Conservation (phyloP, 352 stramenopile genomes). For the Globisporangium viniferum region DNA sequence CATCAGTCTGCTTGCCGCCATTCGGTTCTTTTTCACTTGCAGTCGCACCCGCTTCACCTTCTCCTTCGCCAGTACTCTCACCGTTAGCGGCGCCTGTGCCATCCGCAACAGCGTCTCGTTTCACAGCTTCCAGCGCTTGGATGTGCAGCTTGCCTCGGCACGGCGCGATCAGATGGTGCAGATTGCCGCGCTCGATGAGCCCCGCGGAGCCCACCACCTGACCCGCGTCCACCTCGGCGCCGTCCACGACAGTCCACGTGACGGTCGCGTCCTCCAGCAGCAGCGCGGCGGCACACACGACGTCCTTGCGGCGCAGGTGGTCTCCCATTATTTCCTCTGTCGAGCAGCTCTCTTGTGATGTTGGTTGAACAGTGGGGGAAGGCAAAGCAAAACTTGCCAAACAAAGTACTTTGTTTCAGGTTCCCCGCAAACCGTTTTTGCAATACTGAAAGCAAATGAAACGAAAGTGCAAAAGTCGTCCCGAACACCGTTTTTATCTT, state of each 20-base stretch:
- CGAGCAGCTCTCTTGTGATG: not conserved
- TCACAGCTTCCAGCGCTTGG: conserved; percentile 6
- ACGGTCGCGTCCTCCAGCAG: conserved; percentile 25
- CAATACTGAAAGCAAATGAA: too few species aligned
- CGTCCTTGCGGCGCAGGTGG: conserved; percentile 58
- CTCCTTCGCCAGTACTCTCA: too few species aligned
- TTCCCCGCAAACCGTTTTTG: too few species aligned
- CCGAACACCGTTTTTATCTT: too few species aligned
- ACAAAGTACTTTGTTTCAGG: not conserved
- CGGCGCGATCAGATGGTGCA: conserved; percentile 58
- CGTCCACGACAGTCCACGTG: conserved; percentile 43
- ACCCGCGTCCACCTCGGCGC: conserved; percentile 49
- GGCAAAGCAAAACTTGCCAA: not conserved
- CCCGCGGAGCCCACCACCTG: conserved; percentile 54
- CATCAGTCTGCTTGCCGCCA: not conserved
- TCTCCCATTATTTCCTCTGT: conserved; percentile 17
- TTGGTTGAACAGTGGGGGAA: not conserved
- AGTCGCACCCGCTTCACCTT: conserved; percentile 9
- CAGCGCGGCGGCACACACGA: conserved; percentile 35
- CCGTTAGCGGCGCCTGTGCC: not conserved
- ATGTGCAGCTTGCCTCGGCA: conserved; percentile 89
- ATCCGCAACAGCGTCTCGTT: not conserved
- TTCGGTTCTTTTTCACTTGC: not conserved
- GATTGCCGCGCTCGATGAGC: conserved; percentile 55
- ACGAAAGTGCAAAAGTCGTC: too few species aligned